These are phyloP conservation scores for Ganoderma sinense DNA, from an alignment of 1,284 basidiomycete genomes.

Conservation along the genomic window DNA sequence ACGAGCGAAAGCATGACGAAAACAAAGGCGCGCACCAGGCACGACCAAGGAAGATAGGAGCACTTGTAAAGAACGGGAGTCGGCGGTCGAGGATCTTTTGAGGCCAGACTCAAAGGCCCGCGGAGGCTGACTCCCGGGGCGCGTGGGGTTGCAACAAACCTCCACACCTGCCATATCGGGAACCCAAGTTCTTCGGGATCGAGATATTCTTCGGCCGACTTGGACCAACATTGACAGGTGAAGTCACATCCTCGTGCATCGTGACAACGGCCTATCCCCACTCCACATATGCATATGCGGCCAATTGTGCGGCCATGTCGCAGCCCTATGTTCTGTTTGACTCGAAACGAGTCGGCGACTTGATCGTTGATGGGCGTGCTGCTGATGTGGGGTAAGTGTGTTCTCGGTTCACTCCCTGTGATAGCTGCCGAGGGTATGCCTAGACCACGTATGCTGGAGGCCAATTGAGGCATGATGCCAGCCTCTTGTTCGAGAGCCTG, in stretches of 20 bases:
- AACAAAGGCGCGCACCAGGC: constrained; percentile 24
- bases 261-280: not conserved
- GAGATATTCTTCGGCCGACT: constrained; percentile 1
- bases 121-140: not conserved
- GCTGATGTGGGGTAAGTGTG: not conserved
- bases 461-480: constrained; percentile 19
- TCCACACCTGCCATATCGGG: constrained; percentile 20
- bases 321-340: not conserved
- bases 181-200: constrained; percentile 14
- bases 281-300: not conserved
- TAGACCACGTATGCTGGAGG: not conserved
- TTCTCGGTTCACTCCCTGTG: not conserved
- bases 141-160: constrained; percentile 6
- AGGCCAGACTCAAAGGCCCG: not conserved
- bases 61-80: not conserved
- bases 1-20: constrained; percentile 11
- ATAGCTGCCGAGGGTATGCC: not conserved
- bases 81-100: not conserved
- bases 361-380: not conserved
- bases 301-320: not conserved
- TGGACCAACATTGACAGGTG: not conserved
- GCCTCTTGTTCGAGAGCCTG: constrained; percentile 15
- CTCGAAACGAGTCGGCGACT: not conserved
- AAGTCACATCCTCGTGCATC: not conserved
- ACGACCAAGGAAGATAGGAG: constrained; percentile 10